A percentile compares a stretch with the other conserved stretches of the same genome.
phyloP scores from a whole-genome alignment of 2,329 filamentous ascomycete species.

The Lecanicillium sp. region DNA sequence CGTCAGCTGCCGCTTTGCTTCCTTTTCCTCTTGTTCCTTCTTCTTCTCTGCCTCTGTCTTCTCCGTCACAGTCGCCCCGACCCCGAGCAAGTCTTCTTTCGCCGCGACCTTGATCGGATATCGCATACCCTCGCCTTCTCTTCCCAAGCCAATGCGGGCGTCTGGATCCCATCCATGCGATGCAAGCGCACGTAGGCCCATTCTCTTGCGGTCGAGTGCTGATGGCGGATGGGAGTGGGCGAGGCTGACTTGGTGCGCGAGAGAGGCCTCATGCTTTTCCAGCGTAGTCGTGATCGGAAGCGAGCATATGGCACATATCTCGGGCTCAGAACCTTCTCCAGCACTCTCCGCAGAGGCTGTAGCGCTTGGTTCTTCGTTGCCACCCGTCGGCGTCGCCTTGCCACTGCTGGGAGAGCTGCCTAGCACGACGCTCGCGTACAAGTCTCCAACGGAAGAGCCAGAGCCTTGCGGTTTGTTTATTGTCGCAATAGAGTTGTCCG shows the following conservation, averaged over 20 bases:
- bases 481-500: slow-evolving; percentile 20
- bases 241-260: slow-evolving; percentile 65
- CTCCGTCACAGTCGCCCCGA: slow-evolving; percentile 48
- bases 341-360: slow-evolving; percentile 2
- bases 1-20: slow-evolving; percentile 46
- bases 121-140: slow-evolving; percentile 60
- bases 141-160: slow-evolving; percentile 62
- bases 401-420: slow-evolving; percentile 28
- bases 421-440: slow-evolving; percentile 62
- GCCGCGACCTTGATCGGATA: slow-evolving; percentile 64
- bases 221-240: slow-evolving; percentile 65
- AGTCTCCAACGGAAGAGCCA: slow-evolving; percentile 37
- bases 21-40: slow-evolving; percentile 31
- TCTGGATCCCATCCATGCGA: slow-evolving; percentile 70
- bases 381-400: not conserved
- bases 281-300: slow-evolving; percentile 22
- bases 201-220: slow-evolving; percentile 58
- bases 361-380: slow-evolving; percentile 11
- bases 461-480: slow-evolving; percentile 15
- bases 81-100: slow-evolving; percentile 68
- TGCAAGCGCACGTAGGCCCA: slow-evolving; percentile 59
- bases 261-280: slow-evolving; percentile 47
- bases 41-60: slow-evolving; percentile 29
- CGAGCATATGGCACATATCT: slow-evolving; percentile 27
- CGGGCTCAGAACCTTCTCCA: slow-evolving; percentile 8